Conservation (phyloP, 75 land plant species). For the Picea sitchensis region DNA sequence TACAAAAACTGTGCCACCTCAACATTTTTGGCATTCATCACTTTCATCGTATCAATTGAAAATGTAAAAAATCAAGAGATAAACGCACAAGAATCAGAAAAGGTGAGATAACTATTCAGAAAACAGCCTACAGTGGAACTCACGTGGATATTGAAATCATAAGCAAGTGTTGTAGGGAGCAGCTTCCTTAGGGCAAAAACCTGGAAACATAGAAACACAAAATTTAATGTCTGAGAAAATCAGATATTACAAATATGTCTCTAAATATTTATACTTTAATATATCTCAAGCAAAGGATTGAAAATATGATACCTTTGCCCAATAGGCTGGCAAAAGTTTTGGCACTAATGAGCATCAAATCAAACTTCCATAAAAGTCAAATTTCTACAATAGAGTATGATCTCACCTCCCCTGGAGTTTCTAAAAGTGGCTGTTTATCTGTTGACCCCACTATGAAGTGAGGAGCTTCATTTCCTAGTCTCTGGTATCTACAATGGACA, state of each 20-base stretch:
- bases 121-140: slow-evolving; percentile 20
- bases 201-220: slow-evolving; percentile 25
- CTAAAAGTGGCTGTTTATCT: slow-evolving; percentile 62
- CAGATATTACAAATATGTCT: not conserved
- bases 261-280: not conserved
- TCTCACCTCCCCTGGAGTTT: slow-evolving; percentile 92
- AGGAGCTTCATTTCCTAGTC: slow-evolving; percentile 37
- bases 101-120: not conserved
- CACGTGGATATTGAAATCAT: slow-evolving; percentile 98
- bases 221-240: not conserved
- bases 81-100: not conserved
- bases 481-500: slow-evolving; percentile 37
- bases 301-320: not conserved
- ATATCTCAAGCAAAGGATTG: not conserved
- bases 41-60: not conserved
- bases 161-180: slow-evolving; percentile 62
- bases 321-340: not conserved
- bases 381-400: not conserved
- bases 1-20: not conserved
- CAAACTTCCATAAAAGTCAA: not conserved
- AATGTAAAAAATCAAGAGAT: not conserved
- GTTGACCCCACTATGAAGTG: slow-evolving; percentile 63
- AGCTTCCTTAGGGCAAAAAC: slow-evolving; percentile 90
- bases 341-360: not conserved
- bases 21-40: not conserved